Evolutionary conservation across 345 rosid genomes (phyloP).

Genomic region (Triadica sebifera): DNA sequence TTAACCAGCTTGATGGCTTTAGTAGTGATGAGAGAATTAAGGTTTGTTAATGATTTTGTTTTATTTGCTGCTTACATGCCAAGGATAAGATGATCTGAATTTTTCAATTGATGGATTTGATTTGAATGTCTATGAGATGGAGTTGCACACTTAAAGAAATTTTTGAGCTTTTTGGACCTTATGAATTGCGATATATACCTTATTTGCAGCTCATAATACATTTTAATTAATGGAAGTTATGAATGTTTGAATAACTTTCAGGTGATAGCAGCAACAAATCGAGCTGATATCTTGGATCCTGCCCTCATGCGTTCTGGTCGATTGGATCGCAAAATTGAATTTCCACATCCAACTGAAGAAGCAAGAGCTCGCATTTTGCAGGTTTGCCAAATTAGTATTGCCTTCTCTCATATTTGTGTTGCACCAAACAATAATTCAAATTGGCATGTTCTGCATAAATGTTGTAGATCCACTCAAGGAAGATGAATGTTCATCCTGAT

Average conservation of each 20-base stretch:
- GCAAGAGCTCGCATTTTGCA: conserved; percentile 97
- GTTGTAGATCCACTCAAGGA: conserved; percentile 91
- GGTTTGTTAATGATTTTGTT: conserved; percentile 37
- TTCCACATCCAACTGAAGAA: conserved; percentile 97
- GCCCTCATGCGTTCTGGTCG: conserved; percentile 99
- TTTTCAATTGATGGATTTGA: neutral
- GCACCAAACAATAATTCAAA: neutral
- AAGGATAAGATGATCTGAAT: neutral
- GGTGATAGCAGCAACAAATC: conserved; percentile 99
- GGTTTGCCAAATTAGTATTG: conserved; percentile 29
- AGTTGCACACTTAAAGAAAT: neutral
- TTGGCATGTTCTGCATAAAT: neutral
- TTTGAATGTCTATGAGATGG: neutral
- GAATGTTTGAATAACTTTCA: conserved; percentile 20
- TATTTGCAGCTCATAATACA: neutral
- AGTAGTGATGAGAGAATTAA: conserved; percentile 98
- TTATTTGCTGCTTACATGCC: no score
- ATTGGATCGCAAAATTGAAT: conserved; percentile 97
- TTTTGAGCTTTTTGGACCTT: neutral
- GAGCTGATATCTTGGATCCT: conserved; percentile 98
- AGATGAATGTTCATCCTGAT: conserved; percentile 96
- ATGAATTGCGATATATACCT: neutral
- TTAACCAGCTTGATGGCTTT: conserved; percentile 98
- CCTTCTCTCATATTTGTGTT: neutral
- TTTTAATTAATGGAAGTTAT: no score